Percentiles rank a stretch among this genome's conserved stretches.
Conservation (phyloP, 495 filamentous ascomycete species). For the Aspergillus hancockii region DNA sequence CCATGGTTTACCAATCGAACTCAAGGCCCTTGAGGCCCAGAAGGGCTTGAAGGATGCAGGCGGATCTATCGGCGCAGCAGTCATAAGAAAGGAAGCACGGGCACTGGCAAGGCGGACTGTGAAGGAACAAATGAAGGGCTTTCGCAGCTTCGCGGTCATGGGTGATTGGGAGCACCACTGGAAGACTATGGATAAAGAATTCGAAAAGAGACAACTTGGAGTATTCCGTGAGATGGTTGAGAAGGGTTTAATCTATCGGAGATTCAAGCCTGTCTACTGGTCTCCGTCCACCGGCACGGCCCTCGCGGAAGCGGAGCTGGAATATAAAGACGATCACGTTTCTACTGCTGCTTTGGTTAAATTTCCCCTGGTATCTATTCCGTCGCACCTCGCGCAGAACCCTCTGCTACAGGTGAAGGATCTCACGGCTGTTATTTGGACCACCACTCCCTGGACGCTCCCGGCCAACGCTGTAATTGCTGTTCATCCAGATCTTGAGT, state of each 20-base stretch:
- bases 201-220: constrained; percentile 81
- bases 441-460: constrained; percentile 96
- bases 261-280: constrained; percentile 95
- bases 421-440: constrained; percentile 86
- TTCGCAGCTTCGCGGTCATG: constrained; percentile 86
- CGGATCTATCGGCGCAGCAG: constrained; percentile 30
- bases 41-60: constrained; percentile 25
- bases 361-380: constrained; percentile 66
- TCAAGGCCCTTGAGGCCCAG: constrained; percentile 80
- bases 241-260: constrained; percentile 81
- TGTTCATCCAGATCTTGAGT: constrained; percentile 69
- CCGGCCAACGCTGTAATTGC: constrained; percentile 92
- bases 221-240: constrained; percentile 85
- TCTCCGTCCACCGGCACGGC: constrained; percentile 88
- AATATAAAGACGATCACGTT: constrained; percentile 84
- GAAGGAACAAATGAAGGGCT: constrained; percentile 77
- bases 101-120: constrained; percentile 74
- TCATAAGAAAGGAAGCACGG: constrained; percentile 70
- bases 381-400: constrained; percentile 41
- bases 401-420: constrained; percentile 35
- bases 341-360: constrained; percentile 80
- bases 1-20: constrained; percentile 94
- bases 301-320: constrained; percentile 91
- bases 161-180: constrained; percentile 90
- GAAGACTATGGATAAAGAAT: constrained; percentile 86